Base-by-base conservation (phyloP, 192 early-diverging fungal species). In the Umbelopsis vinacea region DNA sequence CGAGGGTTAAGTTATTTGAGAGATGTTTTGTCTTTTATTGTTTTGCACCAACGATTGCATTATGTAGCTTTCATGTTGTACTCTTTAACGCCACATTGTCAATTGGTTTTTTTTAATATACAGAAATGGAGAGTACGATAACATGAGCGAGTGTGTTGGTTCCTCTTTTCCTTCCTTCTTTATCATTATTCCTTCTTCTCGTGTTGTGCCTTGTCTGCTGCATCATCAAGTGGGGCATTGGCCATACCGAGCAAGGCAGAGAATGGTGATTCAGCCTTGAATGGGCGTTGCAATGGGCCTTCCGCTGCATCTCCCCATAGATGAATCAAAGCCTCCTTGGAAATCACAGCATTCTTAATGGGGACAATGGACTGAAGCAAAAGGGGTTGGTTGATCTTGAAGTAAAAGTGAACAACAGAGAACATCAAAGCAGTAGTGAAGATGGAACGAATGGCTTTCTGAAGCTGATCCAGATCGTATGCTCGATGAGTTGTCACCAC, bases 341-440 rank as follows among this genome's bases (percentile, higher is more conserved):
- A 88, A 69, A 83, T 83, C 54, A 89, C 75, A 47, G 92, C 76
- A 70, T 89, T 90, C 77, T 91, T 88, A 71, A 93, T 69, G 15
- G 92, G 93, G 24, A 96, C 71, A 73, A 97, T 83, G 26, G 89
- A 89, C 83, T 98, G 96, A 76, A 97, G 84, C 26, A 97, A 82
- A 45, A 98, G 79, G 12, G 96, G 96, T 71, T 95, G 92, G 63
- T 92, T 89, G 73, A 95, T 94, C 43, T 92, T 91, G 76, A 89
- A 97, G 81, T 96, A 88, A 82, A 91, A 93, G 83, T 98, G 91
- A 85, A 97, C 89, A 54, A 92, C 85, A 43, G 80, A 79, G 74
- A 98, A 90, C 69, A 97, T 85, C n/a, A 78, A 86, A 24, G 91
- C 63, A 14, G 90, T 89, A 17, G 92, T 86, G 22, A 90, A 53